Evolutionary conservation across 2,329 filamentous ascomycete species (phyloP).

Genomic region (Lasiodiplodia sp.): DNA sequence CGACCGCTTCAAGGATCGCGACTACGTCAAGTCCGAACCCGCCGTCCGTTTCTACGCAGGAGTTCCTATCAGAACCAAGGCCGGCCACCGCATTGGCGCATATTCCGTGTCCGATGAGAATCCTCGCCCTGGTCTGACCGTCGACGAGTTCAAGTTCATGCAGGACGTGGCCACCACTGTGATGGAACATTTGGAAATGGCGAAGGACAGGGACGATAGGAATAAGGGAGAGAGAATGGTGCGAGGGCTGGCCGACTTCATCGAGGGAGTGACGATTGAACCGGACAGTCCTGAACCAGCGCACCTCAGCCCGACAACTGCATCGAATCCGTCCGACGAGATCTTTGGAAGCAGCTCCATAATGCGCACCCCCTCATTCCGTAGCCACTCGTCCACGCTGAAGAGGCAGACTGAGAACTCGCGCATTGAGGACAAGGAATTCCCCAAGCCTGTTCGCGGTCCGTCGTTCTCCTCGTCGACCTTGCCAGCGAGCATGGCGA

Average conservation of each 20-base stretch:
- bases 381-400: constrained; percentile 32
- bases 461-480: constrained; percentile 19
- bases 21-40: constrained; percentile 37
- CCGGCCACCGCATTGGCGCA: constrained; percentile 65
- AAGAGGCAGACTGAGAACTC: constrained; percentile 46
- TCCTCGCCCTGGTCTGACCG: constrained; percentile 59
- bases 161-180: constrained; percentile 60
- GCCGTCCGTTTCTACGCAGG: constrained; percentile 61
- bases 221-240: constrained; percentile 42
- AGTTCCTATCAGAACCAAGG: constrained; percentile 67
- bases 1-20: constrained; percentile 48
- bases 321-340: constrained; percentile 4
- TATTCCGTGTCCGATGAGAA: constrained; percentile 67
- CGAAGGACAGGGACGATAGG: constrained; percentile 32
- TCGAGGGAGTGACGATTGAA: constrained; percentile 30
- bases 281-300: constrained; percentile 29
- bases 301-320: constrained; percentile 25
- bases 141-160: constrained; percentile 61
- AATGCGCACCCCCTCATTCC: constrained; percentile 16
- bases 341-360: constrained; percentile 7
- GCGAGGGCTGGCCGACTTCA: constrained; percentile 43
- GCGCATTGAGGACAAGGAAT: constrained; percentile 36
- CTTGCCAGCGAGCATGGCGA: constrained; percentile 34
- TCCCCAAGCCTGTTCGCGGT: constrained; percentile 5
- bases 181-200: constrained; percentile 37